Conservation (phyloP, 2,329 filamentous ascomycete genomes). For the Boeremia exigua region DNA sequence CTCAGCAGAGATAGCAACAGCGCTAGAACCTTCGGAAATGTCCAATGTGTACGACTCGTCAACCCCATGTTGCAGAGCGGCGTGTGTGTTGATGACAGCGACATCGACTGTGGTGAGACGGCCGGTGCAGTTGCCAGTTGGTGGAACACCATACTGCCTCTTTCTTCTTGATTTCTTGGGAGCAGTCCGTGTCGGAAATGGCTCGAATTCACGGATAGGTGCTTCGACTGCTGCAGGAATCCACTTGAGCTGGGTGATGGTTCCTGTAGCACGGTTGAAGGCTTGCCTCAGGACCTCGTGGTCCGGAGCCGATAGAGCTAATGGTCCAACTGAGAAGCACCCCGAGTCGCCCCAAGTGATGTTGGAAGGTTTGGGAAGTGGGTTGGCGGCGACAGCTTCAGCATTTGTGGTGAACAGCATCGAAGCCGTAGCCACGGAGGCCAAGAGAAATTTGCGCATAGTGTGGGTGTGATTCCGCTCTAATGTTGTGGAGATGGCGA, state of each 20-base stretch:
- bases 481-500: no score
- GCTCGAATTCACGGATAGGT: slow-evolving; percentile 57
- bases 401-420: slow-evolving; percentile 47
- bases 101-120: slow-evolving; percentile 55
- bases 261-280: slow-evolving; percentile 58
- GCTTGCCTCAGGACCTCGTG: slow-evolving; percentile 50
- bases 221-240: slow-evolving; percentile 60
- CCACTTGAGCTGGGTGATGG: slow-evolving; percentile 61
- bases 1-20: slow-evolving; percentile 55
- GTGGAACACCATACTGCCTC: slow-evolving; percentile 26
- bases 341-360: slow-evolving; percentile 62
- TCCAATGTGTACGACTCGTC: slow-evolving; percentile 63
- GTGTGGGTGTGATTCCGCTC: not conserved
- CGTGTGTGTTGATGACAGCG: slow-evolving; percentile 53
- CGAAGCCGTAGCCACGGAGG: slow-evolving; percentile 39
- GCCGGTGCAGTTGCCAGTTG: slow-evolving; percentile 33
- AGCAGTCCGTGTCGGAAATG: slow-evolving; percentile 56
- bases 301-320: slow-evolving; percentile 49
- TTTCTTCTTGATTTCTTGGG: slow-evolving; percentile 25
- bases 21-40: slow-evolving; percentile 49
- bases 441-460: slow-evolving; percentile 42
- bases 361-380: slow-evolving; percentile 60
- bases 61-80: slow-evolving; percentile 61
- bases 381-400: slow-evolving; percentile 59
- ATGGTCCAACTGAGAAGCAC: slow-evolving; percentile 51